Conservation (phyloP, 176 grass and related monocot genomes). For the Melocanna baccifera region DNA sequence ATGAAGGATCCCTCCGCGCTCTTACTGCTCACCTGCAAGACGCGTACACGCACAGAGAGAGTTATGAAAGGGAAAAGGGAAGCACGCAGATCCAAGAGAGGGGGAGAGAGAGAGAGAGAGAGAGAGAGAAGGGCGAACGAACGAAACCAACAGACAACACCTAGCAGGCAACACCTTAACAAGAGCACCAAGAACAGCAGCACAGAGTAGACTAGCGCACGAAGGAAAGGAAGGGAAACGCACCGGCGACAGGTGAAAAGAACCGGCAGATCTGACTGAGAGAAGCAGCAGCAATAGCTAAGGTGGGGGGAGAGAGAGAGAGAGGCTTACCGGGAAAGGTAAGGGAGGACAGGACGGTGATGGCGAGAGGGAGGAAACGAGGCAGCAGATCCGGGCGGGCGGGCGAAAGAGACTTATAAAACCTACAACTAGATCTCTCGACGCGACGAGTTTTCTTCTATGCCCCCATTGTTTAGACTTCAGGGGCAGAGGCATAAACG, state of each 20-base stretch:
- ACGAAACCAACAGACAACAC: background rate
- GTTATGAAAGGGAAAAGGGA: background rate
- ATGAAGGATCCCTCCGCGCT: slow-evolving; percentile 13
- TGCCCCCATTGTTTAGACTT: background rate
- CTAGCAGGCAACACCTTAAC: background rate
- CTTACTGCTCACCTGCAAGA: background rate
- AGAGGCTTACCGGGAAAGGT: background rate
- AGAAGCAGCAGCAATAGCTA: background rate
- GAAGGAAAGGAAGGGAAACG: background rate
- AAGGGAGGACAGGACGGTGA: background rate
- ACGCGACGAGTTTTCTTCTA: background rate
- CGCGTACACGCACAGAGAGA: background rate
- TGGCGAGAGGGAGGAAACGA: background rate
- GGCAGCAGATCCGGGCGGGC: background rate
- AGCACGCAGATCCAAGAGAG: background rate
- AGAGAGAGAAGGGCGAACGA: background rate
- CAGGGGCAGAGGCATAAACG: background rate
- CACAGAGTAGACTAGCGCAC: no score
- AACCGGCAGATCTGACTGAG: background rate
- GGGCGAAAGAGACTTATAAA: background rate
- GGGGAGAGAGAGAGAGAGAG: background rate
- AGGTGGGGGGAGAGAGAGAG: no score
- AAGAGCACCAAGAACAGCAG: background rate
- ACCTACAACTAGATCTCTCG: no score
- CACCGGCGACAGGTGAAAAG: background rate